Percentiles rank a stretch among this genome's conserved stretches.
phyloP scores from a whole-genome alignment of 1,284 basidiomycete genomes.

The Coriolopsis trogii region DNA sequence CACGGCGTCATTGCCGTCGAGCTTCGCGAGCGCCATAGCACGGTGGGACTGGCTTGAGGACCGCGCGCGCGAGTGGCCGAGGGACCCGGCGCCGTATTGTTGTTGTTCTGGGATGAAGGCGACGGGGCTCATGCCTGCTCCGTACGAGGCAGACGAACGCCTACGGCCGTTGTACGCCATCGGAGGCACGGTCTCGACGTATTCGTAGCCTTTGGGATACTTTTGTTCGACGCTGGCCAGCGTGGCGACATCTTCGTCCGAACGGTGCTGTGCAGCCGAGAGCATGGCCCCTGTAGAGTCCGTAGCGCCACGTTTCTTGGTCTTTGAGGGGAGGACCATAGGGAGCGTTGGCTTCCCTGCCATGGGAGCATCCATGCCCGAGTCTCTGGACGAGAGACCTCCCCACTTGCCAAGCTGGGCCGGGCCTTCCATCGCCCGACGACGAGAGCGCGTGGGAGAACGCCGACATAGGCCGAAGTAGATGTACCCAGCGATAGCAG shows the following conservation, averaged over 20 bases:
- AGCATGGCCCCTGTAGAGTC: constrained; percentile 21
- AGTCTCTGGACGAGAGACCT: constrained; percentile 31
- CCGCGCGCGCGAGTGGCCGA: constrained; percentile 17
- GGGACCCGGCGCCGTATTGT: constrained; percentile 10
- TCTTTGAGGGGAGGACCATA: constrained; percentile 1
- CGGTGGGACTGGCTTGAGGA: constrained; percentile 26
- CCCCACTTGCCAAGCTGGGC: constrained; percentile 25
- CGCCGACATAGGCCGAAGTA: constrained; percentile 30
- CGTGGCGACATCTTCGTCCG: constrained; percentile 29
- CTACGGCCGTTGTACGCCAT: constrained; percentile 15
- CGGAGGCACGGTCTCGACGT: constrained; percentile 21
- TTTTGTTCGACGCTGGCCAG: constrained; percentile 29
- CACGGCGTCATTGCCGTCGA: constrained; percentile 22
- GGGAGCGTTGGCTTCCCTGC: constrained; percentile 7
- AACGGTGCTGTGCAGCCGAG: constrained; percentile 19
- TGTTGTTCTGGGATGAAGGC: constrained; percentile 10
- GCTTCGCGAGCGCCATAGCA: constrained; percentile 28
- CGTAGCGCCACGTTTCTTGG: constrained; percentile 11
- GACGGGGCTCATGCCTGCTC: constrained; percentile 9
- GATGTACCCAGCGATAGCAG: constrained; percentile 25
- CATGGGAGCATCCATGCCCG: constrained; percentile 21
- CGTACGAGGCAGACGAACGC: constrained; percentile 14
- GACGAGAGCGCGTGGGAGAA: constrained; percentile 19
- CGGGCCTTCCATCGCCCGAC: constrained; percentile 14
- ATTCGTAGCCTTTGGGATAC: constrained; percentile 9